Base-by-base conservation (phyloP, 306 rosid species). In the Corylus heterophylla region DNA sequence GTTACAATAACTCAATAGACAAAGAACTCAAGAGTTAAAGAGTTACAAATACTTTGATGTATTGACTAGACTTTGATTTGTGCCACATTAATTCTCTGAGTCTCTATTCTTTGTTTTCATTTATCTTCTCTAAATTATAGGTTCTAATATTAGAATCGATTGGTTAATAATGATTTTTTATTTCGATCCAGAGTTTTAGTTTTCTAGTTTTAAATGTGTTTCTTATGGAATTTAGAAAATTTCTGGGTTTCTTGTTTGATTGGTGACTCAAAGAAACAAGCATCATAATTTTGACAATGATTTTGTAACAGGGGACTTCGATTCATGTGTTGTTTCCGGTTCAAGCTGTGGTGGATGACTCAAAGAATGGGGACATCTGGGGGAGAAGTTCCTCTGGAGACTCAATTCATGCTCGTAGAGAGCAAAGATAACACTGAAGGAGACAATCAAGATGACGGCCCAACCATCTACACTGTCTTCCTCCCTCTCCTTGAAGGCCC, bases 341-440 rank as follows among this genome's bases (percentile, higher is more conserved):
- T 95, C 90, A 93, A 93, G 89, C 83, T 95, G 75, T 95, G 99
- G 99, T 95, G 99, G 99, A 95, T 95, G 99, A 93, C 99, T n/a
- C 99, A 96, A 56, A 93, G 96, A 75, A 93, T 91, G 96, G 99
- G 99, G 75, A 88, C 87, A 20, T 88, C 87, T 82, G 99, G 97
- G 62, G 88, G 76, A 81, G 99, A 96, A 74, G 84, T 96, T 74
- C 99, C 99, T 58, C 71, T 96, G 52, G 99, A 96, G 90, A 96
- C 99, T 12, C 99, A 96, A 42, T 96, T 93, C 87, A 80, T 96
- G 92, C 92, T 96, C 2, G 88, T 96, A 69, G 99, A 96, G 86
- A 90, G 89, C 86, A 84, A 91, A 84, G 86, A 78, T n/a, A 79
- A 49, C 27, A 71, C 48, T 3, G 92, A 86, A 45, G 88, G 54